These are phyloP conservation scores for Chaetomium olivaceum DNA, from an alignment of 2,329 filamentous ascomycete species.

Conservation along the genomic window DNA sequence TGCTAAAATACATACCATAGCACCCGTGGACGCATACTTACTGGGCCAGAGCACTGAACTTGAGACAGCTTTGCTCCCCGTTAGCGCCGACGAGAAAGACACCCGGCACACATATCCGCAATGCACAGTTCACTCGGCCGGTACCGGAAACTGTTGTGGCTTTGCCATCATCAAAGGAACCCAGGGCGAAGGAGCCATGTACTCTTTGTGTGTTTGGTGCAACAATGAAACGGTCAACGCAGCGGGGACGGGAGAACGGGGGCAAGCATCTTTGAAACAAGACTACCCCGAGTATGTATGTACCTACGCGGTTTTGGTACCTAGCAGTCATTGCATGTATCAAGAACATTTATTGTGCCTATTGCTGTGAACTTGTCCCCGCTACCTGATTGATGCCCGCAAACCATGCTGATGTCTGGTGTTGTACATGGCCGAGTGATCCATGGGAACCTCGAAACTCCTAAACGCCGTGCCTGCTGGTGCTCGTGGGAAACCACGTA, in stretches of 20 bases:
- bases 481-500: not conserved
- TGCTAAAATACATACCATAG: not conserved
- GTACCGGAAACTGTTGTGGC: not conserved
- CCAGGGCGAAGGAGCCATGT: not conserved
- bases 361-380: not conserved
- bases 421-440: constrained; percentile 14
- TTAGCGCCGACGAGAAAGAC: not conserved
- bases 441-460: constrained; percentile 8
- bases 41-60: not conserved
- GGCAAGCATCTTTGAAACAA: not conserved
- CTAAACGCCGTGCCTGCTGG: constrained; percentile 17
- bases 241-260: not conserved
- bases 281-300: no score
- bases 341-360: not conserved
- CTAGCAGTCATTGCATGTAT: not conserved
- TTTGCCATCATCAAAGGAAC: not conserved
- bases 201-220: not conserved
- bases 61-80: constrained; percentile 7
- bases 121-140: not conserved
- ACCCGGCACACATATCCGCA: not conserved
- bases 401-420: constrained; percentile 6
- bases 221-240: not conserved
- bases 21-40: not conserved
- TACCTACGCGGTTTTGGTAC: not conserved
- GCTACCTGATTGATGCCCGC: constrained; percentile 8